Base-by-base conservation (phyloP, 768 basidiomycete genomes). In the Suillus brevipes region DNA sequence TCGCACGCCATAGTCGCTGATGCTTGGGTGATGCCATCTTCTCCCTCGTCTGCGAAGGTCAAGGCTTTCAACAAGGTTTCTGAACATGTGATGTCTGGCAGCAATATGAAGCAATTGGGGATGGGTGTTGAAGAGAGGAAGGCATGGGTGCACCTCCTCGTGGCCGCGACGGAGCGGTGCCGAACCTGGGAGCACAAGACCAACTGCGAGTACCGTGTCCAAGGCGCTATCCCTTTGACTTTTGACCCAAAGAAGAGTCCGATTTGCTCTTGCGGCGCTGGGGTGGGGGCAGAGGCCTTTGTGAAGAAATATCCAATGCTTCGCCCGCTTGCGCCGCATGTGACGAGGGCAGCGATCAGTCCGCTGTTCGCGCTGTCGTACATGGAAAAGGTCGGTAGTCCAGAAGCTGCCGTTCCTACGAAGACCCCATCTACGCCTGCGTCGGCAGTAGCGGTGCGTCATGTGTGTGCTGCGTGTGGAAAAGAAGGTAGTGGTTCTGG, bases 341-440 rank as follows among this genome's bases (percentile, higher is more conserved):
- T 77, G 16, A 86, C 84, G 1, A 77, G 87, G 10, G 73, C 80
- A 6, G 88, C 84, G 0, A 73, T 89, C 45, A 77, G 81, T 2
- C 87, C 85, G 0, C 72, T 89, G 14, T 88, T 87, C 60, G 78
- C 83, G 0, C 79, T 83, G 18, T 77, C 85, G 7, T 85, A 82
- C 69, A 63, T 85, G 66, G 83, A 86, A 66, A 70, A 70, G 16
- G 69, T 31, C 25, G 75, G 72, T 3, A 61, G 66, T n/a, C 42
- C 8, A 34, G 47, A 62, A 5, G 52, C 4, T 38, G 4, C 2
- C 14, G 1, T 16, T 3, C 8, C 4, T 38, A 6, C 10, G 8
- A 16, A 8, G 8, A 25, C 57, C 18, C n/a, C 37, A 6, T 12
- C 20, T 1, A 43, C 31, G 6, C 47, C 20, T 12, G 16, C n/a